Evolutionary conservation across 805 yeast genomes (phyloP).

Genomic region (Kodamaea hsintzibuensis): DNA sequence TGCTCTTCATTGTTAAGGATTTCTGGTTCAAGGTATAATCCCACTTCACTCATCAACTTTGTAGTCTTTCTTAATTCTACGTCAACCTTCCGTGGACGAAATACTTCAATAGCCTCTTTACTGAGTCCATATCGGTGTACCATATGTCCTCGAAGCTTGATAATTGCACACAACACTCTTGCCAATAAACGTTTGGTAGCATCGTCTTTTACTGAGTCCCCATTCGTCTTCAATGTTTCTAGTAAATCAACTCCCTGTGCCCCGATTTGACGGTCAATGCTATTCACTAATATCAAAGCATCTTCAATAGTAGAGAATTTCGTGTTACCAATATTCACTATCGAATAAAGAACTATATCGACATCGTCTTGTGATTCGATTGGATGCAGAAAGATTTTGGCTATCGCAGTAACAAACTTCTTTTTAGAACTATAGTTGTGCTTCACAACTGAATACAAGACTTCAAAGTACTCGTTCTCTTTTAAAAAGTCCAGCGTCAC

Average conservation of each 20-base stretch:
- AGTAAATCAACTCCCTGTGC: conserved; percentile 41
- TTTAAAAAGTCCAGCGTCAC: conserved; percentile 22
- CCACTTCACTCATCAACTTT: background rate
- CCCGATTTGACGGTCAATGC: conserved; percentile 44
- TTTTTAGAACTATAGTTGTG: conserved; percentile 36
- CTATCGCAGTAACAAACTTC: conserved; percentile 38
- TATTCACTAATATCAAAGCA: conserved; percentile 43
- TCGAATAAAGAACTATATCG: conserved; percentile 25
- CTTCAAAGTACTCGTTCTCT: conserved; percentile 36
- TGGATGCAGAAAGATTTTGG: conserved; percentile 14
- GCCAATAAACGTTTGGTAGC: background rate
- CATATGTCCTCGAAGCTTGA: conserved; percentile 21
- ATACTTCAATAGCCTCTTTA: conserved; percentile 25
- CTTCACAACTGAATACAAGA: conserved; percentile 46
- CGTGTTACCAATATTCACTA: conserved; percentile 40
- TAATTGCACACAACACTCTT: conserved; percentile 17
- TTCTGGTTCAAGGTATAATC: background rate
- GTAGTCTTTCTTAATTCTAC: conserved; percentile 30
- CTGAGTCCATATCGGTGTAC: conserved; percentile 21
- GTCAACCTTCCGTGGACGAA: conserved; percentile 30
- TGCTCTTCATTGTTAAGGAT: background rate
- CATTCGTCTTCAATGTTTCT: background rate
- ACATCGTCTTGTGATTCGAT: conserved; percentile 18
- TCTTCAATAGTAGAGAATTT: conserved; percentile 52
- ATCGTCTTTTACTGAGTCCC: conserved; percentile 11